phyloP scores from a whole-genome alignment of 208 protist genomes.

The Leishmania guyanensis region DNA sequence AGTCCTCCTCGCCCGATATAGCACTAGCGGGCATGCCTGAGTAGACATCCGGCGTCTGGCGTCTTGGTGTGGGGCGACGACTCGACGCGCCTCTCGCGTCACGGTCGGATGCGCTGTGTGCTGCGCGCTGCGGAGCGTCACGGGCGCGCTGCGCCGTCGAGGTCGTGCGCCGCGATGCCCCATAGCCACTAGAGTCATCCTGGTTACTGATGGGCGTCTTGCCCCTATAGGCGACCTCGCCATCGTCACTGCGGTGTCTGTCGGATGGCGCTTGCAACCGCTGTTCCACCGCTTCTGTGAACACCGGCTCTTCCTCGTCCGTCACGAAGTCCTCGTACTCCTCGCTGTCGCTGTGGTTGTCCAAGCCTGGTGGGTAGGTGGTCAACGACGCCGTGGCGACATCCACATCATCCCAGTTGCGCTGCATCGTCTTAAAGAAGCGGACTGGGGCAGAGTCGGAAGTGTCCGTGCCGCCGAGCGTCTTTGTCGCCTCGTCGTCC shows the following conservation, averaged over 20 bases:
- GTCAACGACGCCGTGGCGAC: constrained; percentile 38
- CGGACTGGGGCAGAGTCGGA: constrained; percentile 24
- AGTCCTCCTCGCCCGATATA: constrained; percentile 27
- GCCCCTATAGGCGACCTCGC: constrained; percentile 21
- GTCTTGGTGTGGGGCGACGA: constrained; percentile 1
- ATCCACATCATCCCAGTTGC: constrained; percentile 60
- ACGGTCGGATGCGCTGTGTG: constrained; percentile 10
- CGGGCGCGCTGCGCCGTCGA: constrained; percentile 20
- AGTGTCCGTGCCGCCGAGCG: constrained; percentile 17
- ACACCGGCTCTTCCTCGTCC: constrained; percentile 54
- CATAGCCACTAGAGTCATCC: neutral
- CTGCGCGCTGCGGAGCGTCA: constrained; percentile 4
- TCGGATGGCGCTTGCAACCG: constrained; percentile 25
- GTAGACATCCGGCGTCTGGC: constrained; percentile 6
- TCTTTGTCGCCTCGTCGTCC: constrained; percentile 19
- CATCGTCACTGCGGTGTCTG: constrained; percentile 28
- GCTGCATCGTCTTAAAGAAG: constrained; percentile 33
- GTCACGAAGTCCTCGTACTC: constrained; percentile 71
- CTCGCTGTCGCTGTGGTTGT: constrained; percentile 25
- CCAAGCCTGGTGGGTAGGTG: constrained; percentile 28
- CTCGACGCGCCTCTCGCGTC: neutral
- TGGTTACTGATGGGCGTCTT: constrained; percentile 13
- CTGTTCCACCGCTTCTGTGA: constrained; percentile 18
- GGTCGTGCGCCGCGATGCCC: constrained; percentile 8
- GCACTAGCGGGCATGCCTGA: constrained; percentile 12